Conservation (phyloP, 495 filamentous ascomycete genomes). For the Aspergillus ostianus region DNA sequence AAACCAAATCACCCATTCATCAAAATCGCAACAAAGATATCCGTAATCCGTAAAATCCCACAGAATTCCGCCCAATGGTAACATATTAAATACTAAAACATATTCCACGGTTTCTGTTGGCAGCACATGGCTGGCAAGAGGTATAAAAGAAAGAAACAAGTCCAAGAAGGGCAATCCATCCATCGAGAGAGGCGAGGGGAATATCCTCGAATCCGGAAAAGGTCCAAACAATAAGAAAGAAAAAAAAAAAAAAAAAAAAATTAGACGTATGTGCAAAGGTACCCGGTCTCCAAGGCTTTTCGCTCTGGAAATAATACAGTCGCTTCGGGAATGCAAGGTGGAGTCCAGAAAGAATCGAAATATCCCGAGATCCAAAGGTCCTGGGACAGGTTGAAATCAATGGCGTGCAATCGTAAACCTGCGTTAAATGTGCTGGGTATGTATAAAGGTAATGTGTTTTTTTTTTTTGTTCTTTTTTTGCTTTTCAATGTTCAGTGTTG, state of each 20-base stretch:
- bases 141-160: slow-evolving; percentile 4
- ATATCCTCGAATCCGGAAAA: slow-evolving; percentile 16
- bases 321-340: slow-evolving; percentile 15
- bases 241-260: slow-evolving; percentile 8
- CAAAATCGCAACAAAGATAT: slow-evolving; percentile 9
- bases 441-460: background rate
- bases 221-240: background rate
- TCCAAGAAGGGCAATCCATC: slow-evolving; percentile 13
- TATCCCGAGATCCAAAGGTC: background rate
- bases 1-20: slow-evolving; percentile 3
- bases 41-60: slow-evolving; percentile 6
- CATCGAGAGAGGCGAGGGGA: slow-evolving; percentile 7
- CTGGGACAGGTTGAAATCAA: slow-evolving; percentile 3
- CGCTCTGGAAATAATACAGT: slow-evolving; percentile 20
- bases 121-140: slow-evolving; percentile 7
- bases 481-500: slow-evolving; percentile 6
- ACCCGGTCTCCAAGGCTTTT: slow-evolving; percentile 13
- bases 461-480: slow-evolving; percentile 3
- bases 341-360: slow-evolving; percentile 10
- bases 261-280: slow-evolving; percentile 22
- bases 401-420: slow-evolving; percentile 29
- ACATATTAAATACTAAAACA: slow-evolving; percentile 18
- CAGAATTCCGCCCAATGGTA: background rate
- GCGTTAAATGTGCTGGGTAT: slow-evolving; percentile 19
- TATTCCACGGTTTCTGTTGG: slow-evolving; percentile 7